Percentiles rank a stretch among this genome's conserved stretches.
phyloP scores from a whole-genome alignment of 108 stramenopile species.

The Skeletonema marinoi region DNA sequence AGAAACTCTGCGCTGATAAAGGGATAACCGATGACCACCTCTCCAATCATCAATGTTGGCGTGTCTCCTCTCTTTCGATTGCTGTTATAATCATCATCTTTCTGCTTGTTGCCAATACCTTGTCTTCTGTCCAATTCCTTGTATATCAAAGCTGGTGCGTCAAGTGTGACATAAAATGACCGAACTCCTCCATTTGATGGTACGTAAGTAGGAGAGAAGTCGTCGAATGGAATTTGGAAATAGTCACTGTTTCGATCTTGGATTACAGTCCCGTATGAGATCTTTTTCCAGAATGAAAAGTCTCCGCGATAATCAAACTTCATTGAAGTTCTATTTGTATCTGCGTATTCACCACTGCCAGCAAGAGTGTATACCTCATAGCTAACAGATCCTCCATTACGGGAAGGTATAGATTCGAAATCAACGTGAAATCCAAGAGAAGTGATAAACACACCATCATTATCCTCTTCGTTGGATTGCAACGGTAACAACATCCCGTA shows the following conservation, averaged over 20 bases:
- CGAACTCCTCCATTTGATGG: constrained; percentile 23
- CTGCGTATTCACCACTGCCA: constrained; percentile 17
- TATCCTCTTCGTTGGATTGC: constrained; percentile 17
- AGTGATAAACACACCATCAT: constrained; percentile 25
- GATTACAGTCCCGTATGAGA: constrained; percentile 15
- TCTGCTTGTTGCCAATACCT: constrained; percentile 12
- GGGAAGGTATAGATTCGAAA: background rate
- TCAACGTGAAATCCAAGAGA: constrained; percentile 22
- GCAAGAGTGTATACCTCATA: constrained; percentile 27
- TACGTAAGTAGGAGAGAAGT: constrained; percentile 18
- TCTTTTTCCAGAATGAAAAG: constrained; percentile 26
- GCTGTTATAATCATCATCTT: constrained; percentile 13
- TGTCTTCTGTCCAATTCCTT: constrained; percentile 5
- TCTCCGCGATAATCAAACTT: constrained; percentile 32
- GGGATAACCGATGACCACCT: constrained; percentile 31
- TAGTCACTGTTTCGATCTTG: background rate
- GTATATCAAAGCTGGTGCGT: constrained; percentile 19
- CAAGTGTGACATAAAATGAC: constrained; percentile 36
- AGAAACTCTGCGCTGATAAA: constrained; percentile 21
- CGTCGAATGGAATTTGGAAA: constrained; percentile 25
- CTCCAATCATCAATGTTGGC: constrained; percentile 20
- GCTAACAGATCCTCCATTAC: background rate
- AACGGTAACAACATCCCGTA: constrained; percentile 29
- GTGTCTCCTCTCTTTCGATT: constrained; percentile 3
- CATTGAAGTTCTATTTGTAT: constrained; percentile 15